Conservation (phyloP, 192 early-diverging fungal genomes). For the Umbelopsis sp. region DNA sequence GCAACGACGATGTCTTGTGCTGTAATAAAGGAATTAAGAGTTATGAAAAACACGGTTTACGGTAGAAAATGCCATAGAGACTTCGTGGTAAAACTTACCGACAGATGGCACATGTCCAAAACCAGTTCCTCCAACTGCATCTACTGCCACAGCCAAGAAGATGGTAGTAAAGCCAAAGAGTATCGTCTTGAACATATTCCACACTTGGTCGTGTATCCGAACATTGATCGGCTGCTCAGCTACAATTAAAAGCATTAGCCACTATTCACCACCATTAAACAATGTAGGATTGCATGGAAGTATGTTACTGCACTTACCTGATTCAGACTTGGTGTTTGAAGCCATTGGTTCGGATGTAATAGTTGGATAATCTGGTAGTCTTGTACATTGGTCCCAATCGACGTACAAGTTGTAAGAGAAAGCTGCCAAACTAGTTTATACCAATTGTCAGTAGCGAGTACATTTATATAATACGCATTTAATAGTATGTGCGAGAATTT, state of each 20-base stretch:
- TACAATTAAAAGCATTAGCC: not conserved
- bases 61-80: not conserved
- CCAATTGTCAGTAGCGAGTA: not conserved
- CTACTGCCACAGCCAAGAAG: conserved; percentile 39
- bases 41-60: not conserved
- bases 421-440: conserved; percentile 1
- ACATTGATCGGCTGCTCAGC: not conserved
- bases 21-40: not conserved
- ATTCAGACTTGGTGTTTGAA: not conserved
- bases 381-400: conserved; percentile 29
- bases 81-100: not conserved
- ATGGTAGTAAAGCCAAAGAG: conserved; percentile 55
- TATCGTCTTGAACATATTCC: conserved; percentile 49
- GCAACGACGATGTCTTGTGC: conserved; percentile 39
- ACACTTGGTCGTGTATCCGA: conserved; percentile 24
- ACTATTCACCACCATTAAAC: too few species aligned
- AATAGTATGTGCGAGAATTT: conserved; percentile 6
- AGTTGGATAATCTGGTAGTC: not conserved
- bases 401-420: conserved; percentile 27
- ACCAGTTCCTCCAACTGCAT: conserved; percentile 25
- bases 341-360: not conserved
- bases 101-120: conserved; percentile 9
- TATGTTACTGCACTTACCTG: not conserved
- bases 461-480: not conserved
- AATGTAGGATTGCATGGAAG: not conserved